These are phyloP conservation scores for Hyphodiscus sp. DNA, from an alignment of 2,329 filamentous ascomycete genomes.

Conservation along the genomic window DNA sequence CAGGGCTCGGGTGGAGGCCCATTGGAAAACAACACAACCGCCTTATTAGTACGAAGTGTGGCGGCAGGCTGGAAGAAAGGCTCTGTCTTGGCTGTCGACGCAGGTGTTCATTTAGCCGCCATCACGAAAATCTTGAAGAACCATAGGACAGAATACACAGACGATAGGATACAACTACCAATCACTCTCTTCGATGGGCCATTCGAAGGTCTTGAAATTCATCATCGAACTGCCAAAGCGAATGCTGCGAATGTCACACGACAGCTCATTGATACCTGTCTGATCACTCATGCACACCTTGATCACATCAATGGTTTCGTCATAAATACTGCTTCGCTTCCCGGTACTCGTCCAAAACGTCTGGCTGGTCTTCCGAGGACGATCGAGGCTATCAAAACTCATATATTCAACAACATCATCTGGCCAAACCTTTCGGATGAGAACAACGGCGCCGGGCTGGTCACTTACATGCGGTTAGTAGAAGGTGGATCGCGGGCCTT, in stretches of 20 bases:
- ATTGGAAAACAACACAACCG: constrained; percentile 68
- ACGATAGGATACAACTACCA: constrained; percentile 38
- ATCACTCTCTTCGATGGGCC: constrained; percentile 60
- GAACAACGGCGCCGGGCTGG: constrained; percentile 84
- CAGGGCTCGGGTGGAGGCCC: constrained; percentile 89
- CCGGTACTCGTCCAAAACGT: constrained; percentile 74
- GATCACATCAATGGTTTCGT: constrained; percentile 90
- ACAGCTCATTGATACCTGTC: constrained; percentile 75
- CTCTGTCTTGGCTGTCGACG: constrained; percentile 87
- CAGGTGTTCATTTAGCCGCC: constrained; percentile 79
- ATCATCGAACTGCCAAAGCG: constrained; percentile 57
- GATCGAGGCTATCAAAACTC: constrained; percentile 84
- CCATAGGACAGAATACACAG: constrained; percentile 29
- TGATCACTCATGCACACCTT: constrained; percentile 95
- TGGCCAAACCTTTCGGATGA: constrained; percentile 98
- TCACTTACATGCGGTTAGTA: constrained; percentile 82
- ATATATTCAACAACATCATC: constrained; percentile 96
- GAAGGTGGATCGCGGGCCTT: constrained; percentile 83
- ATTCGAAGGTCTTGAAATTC: constrained; percentile 72
- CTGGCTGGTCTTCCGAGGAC: constrained; percentile 81
- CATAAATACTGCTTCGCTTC: constrained; percentile 84
- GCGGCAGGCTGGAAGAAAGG: constrained; percentile 73
- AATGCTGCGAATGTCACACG: constrained; percentile 79
- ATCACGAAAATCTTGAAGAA: constrained; percentile 66
- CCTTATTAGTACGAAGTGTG: constrained; percentile 30